Evolutionary conservation across 23 red algal genomes (phyloP).

Genomic region (Gracilaria domingensis): DNA sequence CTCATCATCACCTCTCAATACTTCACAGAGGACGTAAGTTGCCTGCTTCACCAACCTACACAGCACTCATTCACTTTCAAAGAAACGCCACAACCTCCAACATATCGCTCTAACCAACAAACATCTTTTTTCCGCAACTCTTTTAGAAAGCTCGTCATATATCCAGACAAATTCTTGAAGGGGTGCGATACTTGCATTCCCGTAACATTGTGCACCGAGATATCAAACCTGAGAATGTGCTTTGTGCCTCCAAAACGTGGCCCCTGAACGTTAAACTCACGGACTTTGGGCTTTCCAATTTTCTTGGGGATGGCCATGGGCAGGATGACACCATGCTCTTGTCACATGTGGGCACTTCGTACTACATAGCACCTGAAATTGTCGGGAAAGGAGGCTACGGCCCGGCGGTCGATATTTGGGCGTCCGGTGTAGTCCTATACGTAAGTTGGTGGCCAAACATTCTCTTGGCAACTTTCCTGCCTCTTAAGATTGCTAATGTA

Average conservation of each 20-base stretch:
- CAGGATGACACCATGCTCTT: slow-evolving; percentile 61
- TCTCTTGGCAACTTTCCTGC: slow-evolving; percentile 60
- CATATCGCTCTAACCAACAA: no score
- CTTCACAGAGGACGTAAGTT: slow-evolving; percentile 75
- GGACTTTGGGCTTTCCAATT: slow-evolving; percentile 84
- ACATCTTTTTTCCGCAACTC: neutral
- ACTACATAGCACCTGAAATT: slow-evolving; percentile 97
- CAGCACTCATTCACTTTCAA: neutral
- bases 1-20: slow-evolving; percentile 83
- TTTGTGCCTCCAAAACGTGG: slow-evolving; percentile 62
- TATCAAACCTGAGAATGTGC: slow-evolving; percentile 84
- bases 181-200: slow-evolving; percentile 82
- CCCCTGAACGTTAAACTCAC: slow-evolving; percentile 75
- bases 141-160: slow-evolving; percentile 77
- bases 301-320: slow-evolving; percentile 56
- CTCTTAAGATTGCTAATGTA: slow-evolving; percentile 51
- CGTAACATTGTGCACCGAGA: slow-evolving; percentile 88
- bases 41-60: neutral
- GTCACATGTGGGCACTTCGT: slow-evolving; percentile 83
- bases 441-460: slow-evolving; percentile 34
- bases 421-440: slow-evolving; percentile 94
- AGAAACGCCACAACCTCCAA: neutral
- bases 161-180: slow-evolving; percentile 79
- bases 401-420: slow-evolving; percentile 95
- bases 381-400: slow-evolving; percentile 83